Conservation (phyloP, 1,284 basidiomycete genomes). For the Tylopilus sp. region DNA sequence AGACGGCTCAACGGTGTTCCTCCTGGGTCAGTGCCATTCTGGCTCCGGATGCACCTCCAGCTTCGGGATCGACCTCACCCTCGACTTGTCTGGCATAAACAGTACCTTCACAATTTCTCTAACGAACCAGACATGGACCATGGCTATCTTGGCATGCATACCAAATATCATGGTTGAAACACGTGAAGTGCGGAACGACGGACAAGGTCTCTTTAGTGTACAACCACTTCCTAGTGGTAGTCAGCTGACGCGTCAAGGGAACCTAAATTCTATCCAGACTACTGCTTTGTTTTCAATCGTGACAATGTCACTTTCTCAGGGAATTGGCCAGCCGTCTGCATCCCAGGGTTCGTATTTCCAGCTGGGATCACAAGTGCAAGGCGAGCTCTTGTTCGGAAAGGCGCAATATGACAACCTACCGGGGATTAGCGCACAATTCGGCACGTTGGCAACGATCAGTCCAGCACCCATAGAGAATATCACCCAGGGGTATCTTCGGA, state of each 20-base stretch:
- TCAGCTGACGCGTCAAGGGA: slow-evolving; percentile 20
- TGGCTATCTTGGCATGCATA: slow-evolving; percentile 24
- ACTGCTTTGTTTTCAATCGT: slow-evolving; percentile 21
- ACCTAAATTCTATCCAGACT: slow-evolving; percentile 26
- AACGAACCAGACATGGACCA: slow-evolving; percentile 17
- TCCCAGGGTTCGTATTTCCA: background rate
- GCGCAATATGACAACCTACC: slow-evolving; percentile 9
- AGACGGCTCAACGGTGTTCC: slow-evolving; percentile 26
- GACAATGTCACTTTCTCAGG: slow-evolving; percentile 9
- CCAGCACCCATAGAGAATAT: slow-evolving; percentile 12
- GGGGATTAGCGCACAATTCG: background rate
- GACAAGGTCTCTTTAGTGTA: slow-evolving; percentile 22
- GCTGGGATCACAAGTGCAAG: slow-evolving; percentile 19
- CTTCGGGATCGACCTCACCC: background rate
- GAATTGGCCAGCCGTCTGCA: slow-evolving; percentile 1
- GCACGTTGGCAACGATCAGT: slow-evolving; percentile 6
- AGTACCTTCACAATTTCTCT: slow-evolving; percentile 16
- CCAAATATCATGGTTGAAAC: slow-evolving; percentile 30
- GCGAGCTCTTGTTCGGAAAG: slow-evolving; percentile 23
- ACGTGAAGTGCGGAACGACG: slow-evolving; percentile 27
- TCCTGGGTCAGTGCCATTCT: slow-evolving; percentile 20
- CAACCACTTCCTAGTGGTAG: slow-evolving; percentile 17
- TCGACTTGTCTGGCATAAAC: slow-evolving; percentile 17
- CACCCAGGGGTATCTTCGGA: slow-evolving; percentile 20
- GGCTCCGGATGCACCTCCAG: slow-evolving; percentile 19